Conservation (phyloP, 139 green algal genomes). For the Closterium sp. region DNA sequence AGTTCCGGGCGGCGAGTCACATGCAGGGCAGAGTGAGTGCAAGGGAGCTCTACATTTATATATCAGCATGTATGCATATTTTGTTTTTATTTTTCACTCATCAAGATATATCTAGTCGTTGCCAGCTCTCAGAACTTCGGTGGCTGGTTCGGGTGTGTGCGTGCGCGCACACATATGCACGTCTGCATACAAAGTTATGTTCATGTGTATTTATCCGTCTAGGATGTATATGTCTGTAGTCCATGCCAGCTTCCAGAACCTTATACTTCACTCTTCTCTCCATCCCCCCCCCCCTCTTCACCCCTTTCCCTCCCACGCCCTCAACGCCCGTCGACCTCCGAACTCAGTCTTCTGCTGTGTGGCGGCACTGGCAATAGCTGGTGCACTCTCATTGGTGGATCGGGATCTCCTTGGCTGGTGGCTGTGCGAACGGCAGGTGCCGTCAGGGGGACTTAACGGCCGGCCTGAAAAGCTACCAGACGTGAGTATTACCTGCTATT, state of each 20-base stretch:
- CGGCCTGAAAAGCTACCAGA: constrained; percentile 61
- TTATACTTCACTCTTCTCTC: no score
- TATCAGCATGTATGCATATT: no score
- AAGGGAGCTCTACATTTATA: no score
- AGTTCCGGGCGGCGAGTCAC: constrained; percentile 60
- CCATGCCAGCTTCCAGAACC: no score
- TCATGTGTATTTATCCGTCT: no score
- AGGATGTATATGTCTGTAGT: no score
- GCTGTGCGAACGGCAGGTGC: constrained; percentile 89
- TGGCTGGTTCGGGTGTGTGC: constrained; percentile 85
- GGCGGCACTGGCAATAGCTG: constrained; percentile 77
- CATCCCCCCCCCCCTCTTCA: no score
- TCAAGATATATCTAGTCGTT: constrained; percentile 57
- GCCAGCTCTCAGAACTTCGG: constrained; percentile 90
- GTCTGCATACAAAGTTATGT: no score
- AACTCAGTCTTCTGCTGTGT: constrained; percentile 86
- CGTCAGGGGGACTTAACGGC: constrained; percentile 88
- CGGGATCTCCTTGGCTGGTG: constrained; percentile 91
- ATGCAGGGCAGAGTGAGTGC: constrained; percentile 58
- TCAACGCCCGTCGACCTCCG: no score
- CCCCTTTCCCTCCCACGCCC: no score
- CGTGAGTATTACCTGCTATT: neutral
- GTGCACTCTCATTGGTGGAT: constrained; percentile 77
- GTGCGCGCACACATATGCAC: no score
- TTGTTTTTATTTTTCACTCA: no score